phyloP scores from a whole-genome alignment of 179 eudicot species.

The Silene noctiflora region DNA sequence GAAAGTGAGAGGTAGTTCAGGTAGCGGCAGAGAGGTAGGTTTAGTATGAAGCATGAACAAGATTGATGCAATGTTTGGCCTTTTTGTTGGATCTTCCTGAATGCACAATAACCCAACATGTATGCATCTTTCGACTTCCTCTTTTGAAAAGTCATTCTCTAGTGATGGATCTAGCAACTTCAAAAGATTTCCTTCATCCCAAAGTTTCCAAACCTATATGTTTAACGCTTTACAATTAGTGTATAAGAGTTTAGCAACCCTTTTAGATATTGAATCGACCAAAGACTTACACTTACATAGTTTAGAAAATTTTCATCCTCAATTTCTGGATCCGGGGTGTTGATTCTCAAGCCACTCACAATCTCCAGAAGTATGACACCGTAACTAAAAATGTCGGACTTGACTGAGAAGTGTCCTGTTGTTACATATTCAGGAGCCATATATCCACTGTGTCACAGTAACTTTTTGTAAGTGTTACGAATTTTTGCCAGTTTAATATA shows the following conservation, averaged over 20 bases:
- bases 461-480: background rate
- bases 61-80: slow-evolving; percentile 44
- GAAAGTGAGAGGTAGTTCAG: slow-evolving; percentile 16
- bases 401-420: no score
- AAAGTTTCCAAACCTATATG: slow-evolving; percentile 42
- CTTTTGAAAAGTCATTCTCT: slow-evolving; percentile 14
- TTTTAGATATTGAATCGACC: background rate
- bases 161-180: slow-evolving; percentile 32
- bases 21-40: slow-evolving; percentile 18
- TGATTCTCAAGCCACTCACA: slow-evolving; percentile 30
- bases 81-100: slow-evolving; percentile 33
- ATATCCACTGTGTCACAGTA: slow-evolving; percentile 27
- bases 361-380: slow-evolving; percentile 46
- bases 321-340: slow-evolving; percentile 14
- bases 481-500: no score
- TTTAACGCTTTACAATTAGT: background rate
- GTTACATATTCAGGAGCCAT: slow-evolving; percentile 37
- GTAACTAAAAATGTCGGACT: slow-evolving; percentile 38
- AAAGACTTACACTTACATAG: slow-evolving; percentile 26
- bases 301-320: slow-evolving; percentile 32
- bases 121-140: slow-evolving; percentile 40
- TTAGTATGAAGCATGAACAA: slow-evolving; percentile 32
- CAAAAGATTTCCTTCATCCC: slow-evolving; percentile 28
- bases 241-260: no score
- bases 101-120: slow-evolving; percentile 43